Percentiles rank a stretch among this genome's conserved stretches.
phyloP scores from a whole-genome alignment of 306 rosid genomes.

The Trichosanthes cucumerina region DNA sequence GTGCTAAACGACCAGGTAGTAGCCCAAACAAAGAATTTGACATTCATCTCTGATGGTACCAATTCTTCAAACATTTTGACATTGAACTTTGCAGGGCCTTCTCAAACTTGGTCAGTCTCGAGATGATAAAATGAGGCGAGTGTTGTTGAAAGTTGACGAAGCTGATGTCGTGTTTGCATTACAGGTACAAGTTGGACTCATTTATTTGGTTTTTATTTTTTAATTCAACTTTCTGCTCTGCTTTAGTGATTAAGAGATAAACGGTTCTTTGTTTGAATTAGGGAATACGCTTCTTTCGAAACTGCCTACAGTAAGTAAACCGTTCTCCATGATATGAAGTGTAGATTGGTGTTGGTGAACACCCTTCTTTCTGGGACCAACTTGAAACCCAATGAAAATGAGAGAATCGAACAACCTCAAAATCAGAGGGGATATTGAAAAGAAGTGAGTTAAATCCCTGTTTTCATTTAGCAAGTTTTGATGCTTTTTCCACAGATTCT shows the following conservation, averaged over 20 bases:
- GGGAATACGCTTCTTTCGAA: conserved; percentile 86
- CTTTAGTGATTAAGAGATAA: not conserved
- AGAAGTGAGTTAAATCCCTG: conserved; percentile 48
- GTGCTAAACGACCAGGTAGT: conserved; percentile 92
- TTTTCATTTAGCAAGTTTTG: not conserved
- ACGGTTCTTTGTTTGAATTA: conserved; percentile 19
- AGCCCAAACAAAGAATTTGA: not conserved
- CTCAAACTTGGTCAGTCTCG: conserved; percentile 67
- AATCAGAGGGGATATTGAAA: conserved; percentile 20
- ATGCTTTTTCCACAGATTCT: not conserved
- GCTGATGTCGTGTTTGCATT: conserved; percentile 70
- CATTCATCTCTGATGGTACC: not conserved
- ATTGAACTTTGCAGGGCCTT: conserved; percentile 51
- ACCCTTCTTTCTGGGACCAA: not conserved
- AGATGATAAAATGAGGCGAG: conserved; percentile 60
- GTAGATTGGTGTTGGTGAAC: not conserved
- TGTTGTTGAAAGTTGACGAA: conserved; percentile 54
- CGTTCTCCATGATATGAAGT: not conserved
- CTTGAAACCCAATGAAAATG: too few species aligned
- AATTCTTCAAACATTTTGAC: not conserved
- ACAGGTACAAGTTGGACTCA: conserved; percentile 33
- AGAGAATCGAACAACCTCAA: too few species aligned
- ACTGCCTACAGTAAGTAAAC: conserved; percentile 41
- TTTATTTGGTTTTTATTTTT: not conserved
- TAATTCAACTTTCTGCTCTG: not conserved